Base-by-base conservation (phyloP, 2,329 filamentous ascomycete genomes). In the Aspergillus caelatus region DNA sequence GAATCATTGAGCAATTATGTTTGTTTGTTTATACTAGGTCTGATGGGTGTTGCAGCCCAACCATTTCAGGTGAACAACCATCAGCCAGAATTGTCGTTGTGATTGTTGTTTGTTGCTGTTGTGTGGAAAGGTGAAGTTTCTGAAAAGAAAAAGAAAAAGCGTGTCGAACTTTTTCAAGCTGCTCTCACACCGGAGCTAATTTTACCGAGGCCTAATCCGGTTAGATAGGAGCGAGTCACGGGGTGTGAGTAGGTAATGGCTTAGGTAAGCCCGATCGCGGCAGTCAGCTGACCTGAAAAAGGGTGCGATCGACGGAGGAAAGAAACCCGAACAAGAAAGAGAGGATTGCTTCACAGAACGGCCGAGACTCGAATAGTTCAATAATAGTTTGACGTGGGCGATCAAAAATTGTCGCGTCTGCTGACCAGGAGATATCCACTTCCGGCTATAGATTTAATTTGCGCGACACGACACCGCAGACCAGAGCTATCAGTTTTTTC, bases 161-260 rank as follows among this genome's bases (percentile, higher is more conserved):
- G 59, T 21, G 41, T 68, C 66, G 67, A 69, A 68, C 60, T 72
- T 76, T 77, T 77, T 77, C 69, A 72, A 75, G 71, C 71, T 73
- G 62, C 52, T 63, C 65, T 61, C 60, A 8, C 46, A 61, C 50
- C 70, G 74, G 71, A 73, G 67, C 62, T 69, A 74, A 62, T 60
- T 70, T 71, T 67, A 66, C 74, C 75, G 72, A 71, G 58, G 46
- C 57, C 32, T 57, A 46, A 34, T 19, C 16, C 21, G 19, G 28
- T 21, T 39, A 28, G 23, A 23, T 6, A 1, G 21, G 14, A 41
- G 9, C 8, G 19, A 41, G 39, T 41, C 39, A 41, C 39, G 39
- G 19, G 39, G 7, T 19, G 39, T 41, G 39, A 9, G 39, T 41
- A 41, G 39, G 39, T 41, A 41, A 41, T 28, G 23, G 50, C 48